Conservation (phyloP, 2,329 filamentous ascomycete genomes). For the Trichoderma guizhouense region DNA sequence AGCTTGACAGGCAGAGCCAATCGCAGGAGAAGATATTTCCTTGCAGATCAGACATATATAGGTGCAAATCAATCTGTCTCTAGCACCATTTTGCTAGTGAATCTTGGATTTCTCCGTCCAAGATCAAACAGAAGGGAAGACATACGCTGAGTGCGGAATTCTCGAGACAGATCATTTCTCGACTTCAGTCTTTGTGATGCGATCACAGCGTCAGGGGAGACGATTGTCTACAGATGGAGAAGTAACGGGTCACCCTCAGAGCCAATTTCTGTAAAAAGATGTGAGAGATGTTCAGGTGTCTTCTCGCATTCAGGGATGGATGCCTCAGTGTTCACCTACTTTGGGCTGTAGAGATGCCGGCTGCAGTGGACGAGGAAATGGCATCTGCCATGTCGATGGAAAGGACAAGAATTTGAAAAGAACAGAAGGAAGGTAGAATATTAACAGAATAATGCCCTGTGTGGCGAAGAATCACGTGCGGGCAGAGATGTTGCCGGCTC, state of each 20-base stretch:
- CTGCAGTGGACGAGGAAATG: not conserved
- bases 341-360: not conserved
- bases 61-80: not conserved
- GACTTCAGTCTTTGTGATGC: not conserved
- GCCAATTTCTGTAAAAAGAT: not conserved
- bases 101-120: not conserved
- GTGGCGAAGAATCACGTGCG: constrained; percentile 6
- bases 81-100: not conserved
- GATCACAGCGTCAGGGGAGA: not conserved
- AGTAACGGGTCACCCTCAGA: not conserved
- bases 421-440: not conserved
- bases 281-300: not conserved
- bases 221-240: not conserved
- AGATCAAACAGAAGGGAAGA: not conserved
- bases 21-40: not conserved
- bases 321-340: too few relatives aligned
- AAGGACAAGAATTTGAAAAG: not conserved
- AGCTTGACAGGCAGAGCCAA: not conserved
- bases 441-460: not conserved
- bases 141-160: not conserved
- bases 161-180: not conserved
- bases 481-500: not conserved
- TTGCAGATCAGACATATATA: not conserved
- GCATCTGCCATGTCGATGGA: not conserved
- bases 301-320: not conserved